Conservation (phyloP, 2,329 filamentous ascomycete species). For the Clonostachys sp. region DNA sequence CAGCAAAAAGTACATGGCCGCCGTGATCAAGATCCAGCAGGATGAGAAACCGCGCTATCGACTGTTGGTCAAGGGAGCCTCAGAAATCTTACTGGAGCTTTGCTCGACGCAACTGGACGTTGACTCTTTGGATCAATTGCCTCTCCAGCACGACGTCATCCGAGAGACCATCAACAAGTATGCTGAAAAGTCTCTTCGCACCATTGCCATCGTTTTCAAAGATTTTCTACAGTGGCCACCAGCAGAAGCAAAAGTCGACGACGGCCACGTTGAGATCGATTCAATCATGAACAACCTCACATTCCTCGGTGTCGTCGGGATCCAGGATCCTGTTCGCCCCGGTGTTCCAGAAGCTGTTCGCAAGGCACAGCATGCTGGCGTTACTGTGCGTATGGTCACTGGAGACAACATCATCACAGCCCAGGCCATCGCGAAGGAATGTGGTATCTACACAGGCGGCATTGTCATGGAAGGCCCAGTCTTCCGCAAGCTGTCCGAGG, state of each 20-base stretch:
- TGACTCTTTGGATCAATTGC: conserved; percentile 15
- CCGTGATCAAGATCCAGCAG: conserved; percentile 32
- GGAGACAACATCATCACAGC: conserved; percentile 65
- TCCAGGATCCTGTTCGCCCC: conserved; percentile 64
- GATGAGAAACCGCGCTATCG: conserved; percentile 24
- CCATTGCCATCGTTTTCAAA: conserved; percentile 69
- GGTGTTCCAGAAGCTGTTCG: conserved; percentile 61
- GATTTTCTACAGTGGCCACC: conserved; percentile 70
- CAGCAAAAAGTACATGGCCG: conserved; percentile 51
- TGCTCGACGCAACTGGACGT: conserved; percentile 34
- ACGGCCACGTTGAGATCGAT: conserved; percentile 58
- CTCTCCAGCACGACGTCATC: conserved; percentile 15
- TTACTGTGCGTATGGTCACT: conserved; percentile 69
- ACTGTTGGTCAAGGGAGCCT: conserved; percentile 49
- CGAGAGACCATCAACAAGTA: conserved; percentile 43
- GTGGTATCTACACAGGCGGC: conserved; percentile 56
- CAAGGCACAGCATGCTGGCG: conserved; percentile 60
- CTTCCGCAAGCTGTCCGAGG: conserved; percentile 51
- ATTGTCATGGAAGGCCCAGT: conserved; percentile 63
- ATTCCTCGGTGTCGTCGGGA: conserved; percentile 66
- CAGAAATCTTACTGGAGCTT: conserved; percentile 47
- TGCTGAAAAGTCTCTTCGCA: conserved; percentile 64
- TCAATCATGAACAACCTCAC: conserved; percentile 58
- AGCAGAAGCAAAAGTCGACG: conserved; percentile 52
- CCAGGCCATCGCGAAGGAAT: conserved; percentile 59